Conservation (phyloP, 2,329 filamentous ascomycete genomes). For the Fusarium hostae region DNA sequence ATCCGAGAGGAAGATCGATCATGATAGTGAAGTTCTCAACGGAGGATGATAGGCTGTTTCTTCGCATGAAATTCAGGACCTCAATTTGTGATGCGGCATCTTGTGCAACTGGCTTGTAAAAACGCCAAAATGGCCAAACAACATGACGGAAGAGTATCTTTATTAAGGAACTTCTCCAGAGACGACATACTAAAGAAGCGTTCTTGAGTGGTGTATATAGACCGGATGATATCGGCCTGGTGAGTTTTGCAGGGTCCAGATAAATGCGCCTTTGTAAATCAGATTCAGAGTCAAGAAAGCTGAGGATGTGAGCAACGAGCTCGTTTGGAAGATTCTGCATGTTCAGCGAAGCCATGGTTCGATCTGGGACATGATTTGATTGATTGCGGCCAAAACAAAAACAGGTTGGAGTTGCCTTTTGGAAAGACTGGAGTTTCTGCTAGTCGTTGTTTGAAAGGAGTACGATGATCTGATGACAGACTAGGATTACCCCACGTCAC, state of each 20-base stretch:
- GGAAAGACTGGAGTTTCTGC: neutral
- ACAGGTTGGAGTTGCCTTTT: neutral
- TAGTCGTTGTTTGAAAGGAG: neutral
- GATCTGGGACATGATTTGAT: neutral
- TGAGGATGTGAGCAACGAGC: constrained; percentile 67
- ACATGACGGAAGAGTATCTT: constrained; percentile 69
- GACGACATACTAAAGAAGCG: constrained; percentile 62
- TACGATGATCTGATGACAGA: constrained; percentile 21
- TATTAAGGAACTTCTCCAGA: constrained; percentile 63
- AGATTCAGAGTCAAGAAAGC: constrained; percentile 61
- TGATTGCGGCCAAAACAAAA: neutral
- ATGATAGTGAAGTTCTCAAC: constrained; percentile 57
- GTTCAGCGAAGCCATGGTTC: neutral
- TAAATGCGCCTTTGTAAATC: constrained; percentile 61
- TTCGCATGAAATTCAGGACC: constrained; percentile 53
- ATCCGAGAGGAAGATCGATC: constrained; percentile 46
- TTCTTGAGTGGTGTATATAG: constrained; percentile 62
- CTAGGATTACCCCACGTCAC: constrained; percentile 28
- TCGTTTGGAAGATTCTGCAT: constrained; percentile 67
- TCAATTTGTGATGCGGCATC: constrained; percentile 48
- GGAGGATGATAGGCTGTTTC: constrained; percentile 52
- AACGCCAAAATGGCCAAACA: constrained; percentile 53
- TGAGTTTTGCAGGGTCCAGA: constrained; percentile 58
- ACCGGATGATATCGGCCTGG: constrained; percentile 29
- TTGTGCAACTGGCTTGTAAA: constrained; percentile 40